A percentile compares a stretch with the other conserved stretches of the same genome.
Evolutionary conservation across 2,329 filamentous ascomycete species (phyloP).

Genomic region (Alternaria dauci): DNA sequence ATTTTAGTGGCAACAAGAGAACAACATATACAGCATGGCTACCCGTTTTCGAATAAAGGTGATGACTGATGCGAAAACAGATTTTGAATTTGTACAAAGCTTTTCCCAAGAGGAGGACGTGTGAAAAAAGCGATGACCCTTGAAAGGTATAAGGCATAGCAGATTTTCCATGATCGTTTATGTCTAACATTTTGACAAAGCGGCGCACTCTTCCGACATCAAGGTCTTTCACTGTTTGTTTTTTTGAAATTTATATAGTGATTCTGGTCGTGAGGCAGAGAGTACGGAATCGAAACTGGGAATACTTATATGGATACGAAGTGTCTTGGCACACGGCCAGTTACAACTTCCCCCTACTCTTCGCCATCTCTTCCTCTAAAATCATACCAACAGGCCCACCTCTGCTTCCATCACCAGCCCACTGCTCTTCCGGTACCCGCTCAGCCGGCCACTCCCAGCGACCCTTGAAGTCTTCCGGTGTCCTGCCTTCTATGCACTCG

Average conservation of each 20-base stretch:
- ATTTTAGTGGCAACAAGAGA: too few relatives aligned
- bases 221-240: too few relatives aligned
- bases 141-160: too few relatives aligned
- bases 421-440: conserved; percentile 49
- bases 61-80: fast-evolving
- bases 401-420: conserved; percentile 51
- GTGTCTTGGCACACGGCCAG: fast-evolving
- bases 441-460: conserved; percentile 67
- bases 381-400: conserved; percentile 51
- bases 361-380: conserved; percentile 52
- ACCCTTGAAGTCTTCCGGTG: conserved; percentile 60
- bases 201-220: background rate
- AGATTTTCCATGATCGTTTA: background rate
- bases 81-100: too few relatives aligned
- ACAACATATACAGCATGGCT: too few relatives aligned
- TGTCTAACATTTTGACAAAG: background rate
- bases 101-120: too few relatives aligned
- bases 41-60: too few relatives aligned
- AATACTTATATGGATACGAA: background rate
- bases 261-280: fast-evolving
- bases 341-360: conserved; percentile 44
- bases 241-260: background rate
- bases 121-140: fast-evolving
- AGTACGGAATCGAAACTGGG: background rate
- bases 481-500: conserved; percentile 57